These are phyloP conservation scores for Lipomyces anomalus DNA, from an alignment of 805 yeast species.

Conservation along the genomic window DNA sequence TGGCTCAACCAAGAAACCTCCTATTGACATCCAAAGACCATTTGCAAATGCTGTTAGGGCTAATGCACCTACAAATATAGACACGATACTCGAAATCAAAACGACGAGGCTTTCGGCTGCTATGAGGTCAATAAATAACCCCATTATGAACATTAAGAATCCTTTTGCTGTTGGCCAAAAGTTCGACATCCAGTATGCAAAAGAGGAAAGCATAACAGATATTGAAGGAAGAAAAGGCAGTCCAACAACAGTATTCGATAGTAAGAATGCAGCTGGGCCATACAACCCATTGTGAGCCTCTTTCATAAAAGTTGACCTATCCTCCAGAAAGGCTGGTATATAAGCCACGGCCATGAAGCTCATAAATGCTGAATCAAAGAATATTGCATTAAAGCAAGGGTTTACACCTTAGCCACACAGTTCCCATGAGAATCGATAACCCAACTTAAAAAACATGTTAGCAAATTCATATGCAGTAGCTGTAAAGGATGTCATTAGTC, in stretches of 20 bases:
- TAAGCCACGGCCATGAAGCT: slow-evolving; percentile 43
- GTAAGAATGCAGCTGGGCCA: slow-evolving; percentile 36
- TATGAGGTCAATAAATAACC: slow-evolving; percentile 38
- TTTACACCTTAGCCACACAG: slow-evolving; percentile 37
- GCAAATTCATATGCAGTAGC: no score
- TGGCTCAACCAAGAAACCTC: slow-evolving; percentile 39
- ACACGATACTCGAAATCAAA: slow-evolving; percentile 34
- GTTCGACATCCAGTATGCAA: slow-evolving; percentile 37
- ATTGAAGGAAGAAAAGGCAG: slow-evolving; percentile 37
- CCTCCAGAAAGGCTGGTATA: slow-evolving; percentile 39
- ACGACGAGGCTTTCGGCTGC: slow-evolving; percentile 42
- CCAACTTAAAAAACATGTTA: slow-evolving; percentile 31
- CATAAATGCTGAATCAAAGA: slow-evolving; percentile 43
- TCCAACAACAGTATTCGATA: slow-evolving; percentile 37
- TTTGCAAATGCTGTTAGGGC: slow-evolving; percentile 40
- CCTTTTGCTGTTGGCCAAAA: slow-evolving; percentile 32
- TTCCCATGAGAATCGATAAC: slow-evolving; percentile 40
- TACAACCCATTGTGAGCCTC: slow-evolving; percentile 38
- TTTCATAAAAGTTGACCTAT: slow-evolving; percentile 31
- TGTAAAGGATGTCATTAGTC: not conserved
- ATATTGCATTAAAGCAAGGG: slow-evolving; percentile 35
- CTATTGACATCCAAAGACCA: slow-evolving; percentile 43
- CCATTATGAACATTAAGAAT: slow-evolving; percentile 36
- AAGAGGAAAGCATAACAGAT: slow-evolving; percentile 32
- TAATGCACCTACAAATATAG: slow-evolving; percentile 37